A percentile compares a stretch with the other conserved stretches of the same genome.
Conservation (phyloP, 257 asterid species). For the Solanum corneliomulleri region DNA sequence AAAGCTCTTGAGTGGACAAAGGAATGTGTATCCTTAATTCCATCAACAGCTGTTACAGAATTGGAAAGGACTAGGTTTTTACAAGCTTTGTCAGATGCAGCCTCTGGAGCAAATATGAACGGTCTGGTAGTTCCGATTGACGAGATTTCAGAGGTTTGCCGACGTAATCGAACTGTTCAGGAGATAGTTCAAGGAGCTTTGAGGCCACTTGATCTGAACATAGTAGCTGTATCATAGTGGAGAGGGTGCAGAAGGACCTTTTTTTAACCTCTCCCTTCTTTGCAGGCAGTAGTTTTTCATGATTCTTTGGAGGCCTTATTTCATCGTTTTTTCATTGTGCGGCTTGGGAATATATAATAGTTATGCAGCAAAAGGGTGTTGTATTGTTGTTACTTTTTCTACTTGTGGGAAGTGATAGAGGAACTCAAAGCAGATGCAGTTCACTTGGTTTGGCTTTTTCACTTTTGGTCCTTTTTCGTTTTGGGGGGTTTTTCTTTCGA, state of each 20-base stretch:
- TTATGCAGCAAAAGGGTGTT: constrained; percentile 19
- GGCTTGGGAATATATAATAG: constrained; percentile 21
- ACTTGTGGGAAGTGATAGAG: neutral
- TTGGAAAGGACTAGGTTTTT: constrained; percentile 61
- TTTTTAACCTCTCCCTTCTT: constrained; percentile 38
- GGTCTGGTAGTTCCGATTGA: constrained; percentile 65
- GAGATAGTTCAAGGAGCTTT: constrained; percentile 94
- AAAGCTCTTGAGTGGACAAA: constrained; percentile 83
- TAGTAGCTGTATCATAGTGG: constrained; percentile 46
- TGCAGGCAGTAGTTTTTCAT: constrained; percentile 1
- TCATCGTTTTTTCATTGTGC: constrained; percentile 3
- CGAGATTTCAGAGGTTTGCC: constrained; percentile 85
- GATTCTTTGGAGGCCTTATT: constrained; percentile 21
- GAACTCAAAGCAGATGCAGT: neutral
- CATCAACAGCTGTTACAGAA: constrained; percentile 75
- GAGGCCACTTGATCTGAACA: constrained; percentile 79
- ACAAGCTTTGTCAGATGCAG: constrained; percentile 71
- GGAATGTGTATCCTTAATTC: constrained; percentile 62
- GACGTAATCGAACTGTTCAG: constrained; percentile 94
- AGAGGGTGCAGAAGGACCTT: constrained; percentile 46
- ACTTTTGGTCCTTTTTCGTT: neutral
- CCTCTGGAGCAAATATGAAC: constrained; percentile 45
- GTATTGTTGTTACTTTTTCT: constrained; percentile 18
- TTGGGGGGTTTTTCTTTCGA: neutral
- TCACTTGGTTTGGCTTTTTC: neutral